Conservation (phyloP, 345 rosid genomes). For the Garcia nutans region DNA sequence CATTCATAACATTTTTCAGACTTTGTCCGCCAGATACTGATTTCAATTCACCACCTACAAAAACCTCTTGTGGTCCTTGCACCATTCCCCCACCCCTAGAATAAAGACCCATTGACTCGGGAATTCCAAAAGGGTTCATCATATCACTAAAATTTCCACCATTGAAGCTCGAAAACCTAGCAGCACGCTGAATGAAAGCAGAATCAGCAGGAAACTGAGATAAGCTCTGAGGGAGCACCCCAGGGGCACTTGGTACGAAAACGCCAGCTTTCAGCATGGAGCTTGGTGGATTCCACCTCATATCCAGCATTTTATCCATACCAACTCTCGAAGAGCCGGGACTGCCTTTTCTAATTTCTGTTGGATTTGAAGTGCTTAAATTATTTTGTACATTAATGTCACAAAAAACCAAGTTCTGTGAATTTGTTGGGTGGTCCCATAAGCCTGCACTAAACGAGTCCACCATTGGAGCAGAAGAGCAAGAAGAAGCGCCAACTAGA, state of each 20-base stretch:
- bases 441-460: slow-evolving; percentile 57
- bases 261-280: slow-evolving; percentile 63
- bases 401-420: slow-evolving; percentile 61
- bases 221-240: slow-evolving; percentile 60
- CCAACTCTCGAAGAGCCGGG: slow-evolving; percentile 46
- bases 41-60: slow-evolving; percentile 33
- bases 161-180: slow-evolving; percentile 78
- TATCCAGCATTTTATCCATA: slow-evolving; percentile 56
- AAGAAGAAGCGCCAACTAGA: slow-evolving; percentile 49
- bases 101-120: slow-evolving; percentile 58
- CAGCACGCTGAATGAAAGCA: slow-evolving; percentile 92
- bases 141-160: slow-evolving; percentile 73
- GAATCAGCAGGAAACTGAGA: slow-evolving; percentile 90
- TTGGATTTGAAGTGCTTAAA: slow-evolving; percentile 34
- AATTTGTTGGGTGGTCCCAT: slow-evolving; percentile 67
- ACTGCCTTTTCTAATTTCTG: slow-evolving; percentile 43
- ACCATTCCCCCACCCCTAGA: slow-evolving; percentile 49
- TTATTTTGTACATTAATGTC: slow-evolving; percentile 48
- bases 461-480: slow-evolving; percentile 69
- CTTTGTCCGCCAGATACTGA: slow-evolving; percentile 37
- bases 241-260: slow-evolving; percentile 50
- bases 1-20: slow-evolving; percentile 46
- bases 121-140: slow-evolving; percentile 57
- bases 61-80: slow-evolving; percentile 53
- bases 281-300: slow-evolving; percentile 67